Evolutionary conservation across 768 basidiomycete species (phyloP).

Genomic region (Xerocomus spinulosus): DNA sequence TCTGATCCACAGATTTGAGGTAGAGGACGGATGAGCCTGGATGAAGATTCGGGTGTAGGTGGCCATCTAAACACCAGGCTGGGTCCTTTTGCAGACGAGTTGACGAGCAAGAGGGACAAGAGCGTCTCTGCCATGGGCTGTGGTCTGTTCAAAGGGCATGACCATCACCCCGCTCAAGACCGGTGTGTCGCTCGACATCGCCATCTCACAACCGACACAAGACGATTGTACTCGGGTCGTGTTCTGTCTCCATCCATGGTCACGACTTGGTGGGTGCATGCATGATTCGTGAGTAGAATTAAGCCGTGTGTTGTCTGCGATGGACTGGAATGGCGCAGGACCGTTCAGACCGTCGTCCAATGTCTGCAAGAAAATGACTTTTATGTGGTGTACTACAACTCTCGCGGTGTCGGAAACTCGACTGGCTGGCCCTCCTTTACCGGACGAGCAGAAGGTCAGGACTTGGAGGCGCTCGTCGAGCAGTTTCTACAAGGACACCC

Average conservation of each 20-base stretch:
- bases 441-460: slow-evolving; percentile 64
- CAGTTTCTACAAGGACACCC: slow-evolving; percentile 45
- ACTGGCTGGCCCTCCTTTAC: slow-evolving; percentile 71
- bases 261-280: slow-evolving; percentile 77
- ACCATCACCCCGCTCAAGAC: slow-evolving; percentile 35
- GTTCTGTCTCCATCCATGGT: slow-evolving; percentile 80
- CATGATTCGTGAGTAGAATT: slow-evolving; percentile 60
- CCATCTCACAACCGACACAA: slow-evolving; percentile 28
- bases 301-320: neutral
- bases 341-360: slow-evolving; percentile 43
- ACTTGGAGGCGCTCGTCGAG: slow-evolving; percentile 58
- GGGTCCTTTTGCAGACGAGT: slow-evolving; percentile 76
- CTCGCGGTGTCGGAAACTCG: slow-evolving; percentile 72
- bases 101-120: slow-evolving; percentile 76
- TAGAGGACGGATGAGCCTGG: slow-evolving; percentile 67
- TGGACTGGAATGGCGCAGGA: slow-evolving; percentile 6
- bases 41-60: slow-evolving; percentile 56
- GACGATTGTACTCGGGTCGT: slow-evolving; percentile 43
- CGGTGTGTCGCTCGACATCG: slow-evolving; percentile 43
- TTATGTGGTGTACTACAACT: slow-evolving; percentile 68
- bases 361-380: slow-evolving; percentile 44
- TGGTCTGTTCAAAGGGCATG: too few species aligned
- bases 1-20: slow-evolving; percentile 46
- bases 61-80: slow-evolving; percentile 85
- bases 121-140: slow-evolving; percentile 68